These are phyloP conservation scores for Chytriomyces hyalinus DNA, from an alignment of 192 early-diverging fungal species.

Conservation along the genomic window DNA sequence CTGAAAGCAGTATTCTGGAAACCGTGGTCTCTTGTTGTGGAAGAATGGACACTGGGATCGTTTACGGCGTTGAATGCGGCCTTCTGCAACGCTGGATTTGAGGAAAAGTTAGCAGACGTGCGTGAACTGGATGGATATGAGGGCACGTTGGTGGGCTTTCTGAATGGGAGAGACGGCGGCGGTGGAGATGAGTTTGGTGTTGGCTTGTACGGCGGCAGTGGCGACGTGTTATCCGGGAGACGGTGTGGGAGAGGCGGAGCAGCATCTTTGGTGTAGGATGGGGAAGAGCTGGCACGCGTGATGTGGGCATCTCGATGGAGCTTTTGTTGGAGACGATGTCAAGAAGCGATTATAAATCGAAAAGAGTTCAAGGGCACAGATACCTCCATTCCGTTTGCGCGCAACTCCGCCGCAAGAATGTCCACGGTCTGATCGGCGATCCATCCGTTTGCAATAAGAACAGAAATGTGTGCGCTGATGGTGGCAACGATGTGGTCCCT, in stretches of 20 bases:
- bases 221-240: not conserved
- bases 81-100: too few relatives aligned
- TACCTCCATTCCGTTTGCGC: conserved; percentile 7
- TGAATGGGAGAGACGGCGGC: conserved; percentile 2
- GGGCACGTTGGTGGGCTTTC: not conserved
- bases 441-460: conserved; percentile 15
- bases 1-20: too few relatives aligned
- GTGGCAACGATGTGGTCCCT: not conserved
- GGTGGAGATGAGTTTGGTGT: too few relatives aligned
- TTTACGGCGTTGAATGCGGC: too few relatives aligned
- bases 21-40: too few relatives aligned
- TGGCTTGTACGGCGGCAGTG: not conserved
- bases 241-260: not conserved
- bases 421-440: conserved; percentile 21
- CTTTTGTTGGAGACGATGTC: not conserved
- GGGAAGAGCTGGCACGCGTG: not conserved
- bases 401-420: not conserved
- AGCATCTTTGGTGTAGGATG: not conserved
- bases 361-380: too few relatives aligned
- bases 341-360: too few relatives aligned
- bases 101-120: too few relatives aligned
- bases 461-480: conserved; percentile 7
- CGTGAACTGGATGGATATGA: too few relatives aligned
- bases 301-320: conserved; percentile 14
- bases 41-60: too few relatives aligned